Evolutionary conservation across 1,284 basidiomycete genomes (phyloP).

Genomic region (Malassezia brasiliensis): DNA sequence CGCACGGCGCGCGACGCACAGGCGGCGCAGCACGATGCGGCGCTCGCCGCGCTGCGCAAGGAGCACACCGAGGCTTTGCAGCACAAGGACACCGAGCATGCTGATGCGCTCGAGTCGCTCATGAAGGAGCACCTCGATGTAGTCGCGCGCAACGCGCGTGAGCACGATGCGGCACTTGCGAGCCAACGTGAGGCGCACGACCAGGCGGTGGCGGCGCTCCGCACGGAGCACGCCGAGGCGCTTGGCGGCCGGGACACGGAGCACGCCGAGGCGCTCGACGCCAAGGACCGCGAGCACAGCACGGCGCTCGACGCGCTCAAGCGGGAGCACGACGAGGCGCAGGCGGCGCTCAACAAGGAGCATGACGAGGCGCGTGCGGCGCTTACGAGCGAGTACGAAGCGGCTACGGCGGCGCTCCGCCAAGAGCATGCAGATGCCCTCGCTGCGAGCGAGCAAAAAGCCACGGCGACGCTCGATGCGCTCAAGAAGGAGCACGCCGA

Average conservation of each 20-base stretch:
- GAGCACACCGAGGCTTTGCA: not conserved
- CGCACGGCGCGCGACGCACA: no score
- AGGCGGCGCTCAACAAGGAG: not conserved
- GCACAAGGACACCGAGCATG: not conserved
- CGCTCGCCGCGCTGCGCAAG: not conserved
- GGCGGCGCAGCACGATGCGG: no score
- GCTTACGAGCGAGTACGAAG: not conserved
- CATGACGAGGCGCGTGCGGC: constrained; percentile 4
- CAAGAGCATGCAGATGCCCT: not conserved
- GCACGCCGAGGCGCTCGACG: not conserved
- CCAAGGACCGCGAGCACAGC: not conserved
- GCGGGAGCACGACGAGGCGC: not conserved
- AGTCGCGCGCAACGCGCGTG: no score
- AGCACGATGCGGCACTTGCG: no score
- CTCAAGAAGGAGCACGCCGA: no score
- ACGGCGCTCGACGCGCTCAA: not conserved
- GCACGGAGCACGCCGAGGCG: constrained; percentile 2
- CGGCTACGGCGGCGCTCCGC: not conserved
- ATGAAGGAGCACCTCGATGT: no score
- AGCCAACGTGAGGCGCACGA: no score
- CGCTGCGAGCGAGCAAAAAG: not conserved
- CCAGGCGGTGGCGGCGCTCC: no score
- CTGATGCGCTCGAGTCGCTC: not conserved
- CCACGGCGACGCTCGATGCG: not conserved
- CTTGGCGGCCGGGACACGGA: not conserved